Evolutionary conservation across 164 flowering plant species (phyloP).

Genomic region (Taxillus chinensis): DNA sequence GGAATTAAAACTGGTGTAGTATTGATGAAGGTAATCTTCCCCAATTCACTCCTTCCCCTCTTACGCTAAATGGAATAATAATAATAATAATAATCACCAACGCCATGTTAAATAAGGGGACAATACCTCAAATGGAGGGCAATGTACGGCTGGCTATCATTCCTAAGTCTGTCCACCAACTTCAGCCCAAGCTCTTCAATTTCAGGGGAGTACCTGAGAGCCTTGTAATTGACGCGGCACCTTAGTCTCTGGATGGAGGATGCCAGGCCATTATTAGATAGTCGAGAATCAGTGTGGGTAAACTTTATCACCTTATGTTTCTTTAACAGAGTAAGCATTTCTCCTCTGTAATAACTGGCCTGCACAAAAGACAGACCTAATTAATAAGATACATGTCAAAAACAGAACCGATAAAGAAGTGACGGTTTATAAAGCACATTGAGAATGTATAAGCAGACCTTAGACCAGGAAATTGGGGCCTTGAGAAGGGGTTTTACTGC

Average conservation of each 20-base stretch:
- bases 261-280: slow-evolving; percentile 70
- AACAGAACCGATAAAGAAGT: background rate
- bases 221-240: slow-evolving; percentile 73
- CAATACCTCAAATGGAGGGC: slow-evolving; percentile 83
- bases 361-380: slow-evolving; percentile 21
- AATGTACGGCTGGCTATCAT: slow-evolving; percentile 42
- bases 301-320: slow-evolving; percentile 64
- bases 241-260: slow-evolving; percentile 60
- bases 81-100: too few species aligned
- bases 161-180: slow-evolving; percentile 47
- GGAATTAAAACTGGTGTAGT: too few species aligned
- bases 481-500: slow-evolving; percentile 31
- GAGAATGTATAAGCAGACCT: slow-evolving; percentile 25
- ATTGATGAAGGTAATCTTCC: too few species aligned
- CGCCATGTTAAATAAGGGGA: background rate
- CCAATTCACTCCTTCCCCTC: too few species aligned
- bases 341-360: slow-evolving; percentile 76
- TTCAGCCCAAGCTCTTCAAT: slow-evolving; percentile 62
- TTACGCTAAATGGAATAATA: too few species aligned
- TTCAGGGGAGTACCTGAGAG: slow-evolving; percentile 50
- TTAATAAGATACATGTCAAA: background rate
- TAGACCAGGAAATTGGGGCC: slow-evolving; percentile 91
- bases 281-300: slow-evolving; percentile 73
- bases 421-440: background rate
- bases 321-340: slow-evolving; percentile 40